Conservation (phyloP, 1,139 yeast species). For the Kodamaea plutei region DNA sequence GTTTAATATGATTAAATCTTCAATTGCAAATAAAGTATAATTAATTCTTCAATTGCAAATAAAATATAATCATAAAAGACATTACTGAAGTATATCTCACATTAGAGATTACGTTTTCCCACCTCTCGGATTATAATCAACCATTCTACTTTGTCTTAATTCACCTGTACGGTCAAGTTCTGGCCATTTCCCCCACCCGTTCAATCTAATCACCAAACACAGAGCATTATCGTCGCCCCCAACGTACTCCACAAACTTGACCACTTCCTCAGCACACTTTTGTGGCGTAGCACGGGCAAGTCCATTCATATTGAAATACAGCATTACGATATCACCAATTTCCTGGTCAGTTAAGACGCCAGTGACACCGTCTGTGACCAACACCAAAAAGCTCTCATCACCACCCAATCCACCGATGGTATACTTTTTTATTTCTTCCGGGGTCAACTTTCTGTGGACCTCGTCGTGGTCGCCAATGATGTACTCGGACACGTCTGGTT, state of each 20-base stretch:
- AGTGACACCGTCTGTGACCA: constrained; percentile 86
- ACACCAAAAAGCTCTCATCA: constrained; percentile 73
- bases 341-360: constrained; percentile 84
- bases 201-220: constrained; percentile 70
- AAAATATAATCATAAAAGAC: too few relatives aligned
- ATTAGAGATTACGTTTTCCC: constrained; percentile 6
- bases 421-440: constrained; percentile 36
- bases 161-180: constrained; percentile 76
- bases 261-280: constrained; percentile 77
- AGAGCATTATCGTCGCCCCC: constrained; percentile 97
- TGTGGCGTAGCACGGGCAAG: constrained; percentile 76
- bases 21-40: too few relatives aligned
- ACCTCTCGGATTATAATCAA: constrained; percentile 41
- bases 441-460: constrained; percentile 29
- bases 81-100: too few relatives aligned
- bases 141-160: constrained; percentile 69
- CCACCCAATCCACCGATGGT: constrained; percentile 61
- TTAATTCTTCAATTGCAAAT: too few relatives aligned
- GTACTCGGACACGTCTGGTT: constrained; percentile 78
- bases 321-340: constrained; percentile 77
- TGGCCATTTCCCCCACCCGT: constrained; percentile 96
- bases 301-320: constrained; percentile 65
- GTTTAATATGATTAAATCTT: too few relatives aligned
- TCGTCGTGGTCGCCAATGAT: constrained; percentile 51
- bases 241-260: constrained; percentile 76